Base-by-base conservation (phyloP, 2,329 filamentous ascomycete genomes). In the Cladosporium austrohemisphaericum region DNA sequence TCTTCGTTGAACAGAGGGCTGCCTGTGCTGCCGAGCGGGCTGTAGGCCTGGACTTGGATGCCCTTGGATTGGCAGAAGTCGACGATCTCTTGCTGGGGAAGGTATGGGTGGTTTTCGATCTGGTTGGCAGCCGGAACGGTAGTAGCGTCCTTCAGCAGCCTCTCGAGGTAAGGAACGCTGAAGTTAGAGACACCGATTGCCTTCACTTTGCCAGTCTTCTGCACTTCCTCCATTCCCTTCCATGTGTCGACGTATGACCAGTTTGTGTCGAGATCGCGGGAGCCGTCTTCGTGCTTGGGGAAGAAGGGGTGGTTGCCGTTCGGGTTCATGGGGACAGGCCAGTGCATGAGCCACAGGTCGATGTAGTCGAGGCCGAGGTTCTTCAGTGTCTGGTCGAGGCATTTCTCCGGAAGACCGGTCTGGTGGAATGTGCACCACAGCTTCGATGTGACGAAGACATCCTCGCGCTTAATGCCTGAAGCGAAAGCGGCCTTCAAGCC, bases 281-380 rank as follows among this genome's bases (percentile, higher is more conserved):
- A 78, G 55, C 88, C 88, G 64, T 92, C 84, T 11, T 80, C 72
- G 44, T 80, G 80, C 67, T 83, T 89, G 58, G 88, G 88, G 71
- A 92, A 88, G 53, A 79, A 76, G 59, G 85, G 83, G 52, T 68
- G 75, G 71, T 86, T 85, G 55, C 83, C 81, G 75, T 86, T 78
- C 6, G 85, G 85, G 71, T 91, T 92, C 81, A 91, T 84, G 41
- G 85, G 81, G 37, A 89, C 73, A 7, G 87, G 85, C 87, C 88
- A 93, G 72, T 95, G 88, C 74, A 94, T 79, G 29, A 94, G 76
- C 65, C 81, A 89, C 50, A 94, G 73, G 65, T 94, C 89, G 4
- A 94, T 78, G 65, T 94, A 92, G 56, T 89, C 85, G 40, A 93
- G 73, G 1, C 87, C 86, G 28, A 94, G 72, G 52, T 78, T 77